Evolutionary conservation across 2,329 filamentous ascomycete species (phyloP), one percentile per base, ranked within the genome.

Genomic region (Beauveria australis): DNA sequence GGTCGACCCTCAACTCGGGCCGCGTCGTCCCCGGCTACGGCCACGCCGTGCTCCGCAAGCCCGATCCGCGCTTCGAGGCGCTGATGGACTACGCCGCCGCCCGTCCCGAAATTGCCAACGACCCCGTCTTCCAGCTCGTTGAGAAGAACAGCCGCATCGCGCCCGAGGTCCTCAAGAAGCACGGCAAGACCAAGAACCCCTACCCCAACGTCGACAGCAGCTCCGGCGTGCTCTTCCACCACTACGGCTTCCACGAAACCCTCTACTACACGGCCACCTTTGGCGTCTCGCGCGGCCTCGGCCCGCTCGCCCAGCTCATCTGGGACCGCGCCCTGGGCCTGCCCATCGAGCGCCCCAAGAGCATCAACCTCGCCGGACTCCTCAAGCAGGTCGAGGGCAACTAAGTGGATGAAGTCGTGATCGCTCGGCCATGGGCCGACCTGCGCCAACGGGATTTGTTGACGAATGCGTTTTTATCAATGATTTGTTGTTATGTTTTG

Each of bases 121-220:
- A 97, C 74, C 92, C 93, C 1, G 87, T 97, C 64, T 97, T 96
- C 86, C 85, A 91, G 75, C 86, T 99, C 12, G 93, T 99, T 60
- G 89, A 92, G 83, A 88, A 89, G 79, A 97, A 96, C 80, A 92
- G 89, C 66, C 88, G 92, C 70, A 88, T 99, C 64, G 94, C 94
- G 0, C 94, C 94, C 18, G 84, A 85, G 57, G 94, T 99, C 22
- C 81, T 99, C 68, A 94, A 86, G 69, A 87, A 97, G 79, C 94
- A 99, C 73, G 94, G 94, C 75, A 97, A 97, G 87, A 96, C 92
- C 67, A 96, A 96, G 83, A 96, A 96, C 79, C 92, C 94, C 2
- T 96, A 93, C 77, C 94, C 94, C 65, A 99, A 99, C 73, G 94
- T 99, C 64, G 94, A 99, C 76, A 92, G 89, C 53, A 88, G 86